Evolutionary conservation across 2,329 filamentous ascomycete species (phyloP).

Genomic region (Samsoniella hepiali): DNA sequence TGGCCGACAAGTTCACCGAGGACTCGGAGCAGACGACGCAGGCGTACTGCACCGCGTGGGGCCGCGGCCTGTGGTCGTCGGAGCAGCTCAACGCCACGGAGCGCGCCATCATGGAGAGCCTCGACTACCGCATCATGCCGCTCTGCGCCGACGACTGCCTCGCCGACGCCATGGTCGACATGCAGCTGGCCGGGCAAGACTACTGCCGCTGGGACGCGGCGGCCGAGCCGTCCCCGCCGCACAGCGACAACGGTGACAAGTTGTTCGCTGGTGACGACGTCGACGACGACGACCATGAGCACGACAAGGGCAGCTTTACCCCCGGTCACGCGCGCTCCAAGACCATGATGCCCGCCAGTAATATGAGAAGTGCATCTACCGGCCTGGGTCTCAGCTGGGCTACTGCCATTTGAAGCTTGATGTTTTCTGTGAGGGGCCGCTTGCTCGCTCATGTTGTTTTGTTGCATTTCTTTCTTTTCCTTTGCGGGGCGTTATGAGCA

Average conservation of each 20-base stretch:
- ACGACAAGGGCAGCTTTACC: slow-evolving; percentile 24
- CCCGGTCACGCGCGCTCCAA: slow-evolving; percentile 35
- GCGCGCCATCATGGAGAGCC: slow-evolving; percentile 60
- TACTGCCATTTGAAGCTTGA: slow-evolving; percentile 9
- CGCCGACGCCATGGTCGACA: slow-evolving; percentile 58
- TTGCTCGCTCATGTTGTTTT: not conserved
- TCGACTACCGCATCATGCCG: slow-evolving; percentile 61
- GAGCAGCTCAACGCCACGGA: slow-evolving; percentile 64
- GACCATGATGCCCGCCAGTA: slow-evolving; percentile 26
- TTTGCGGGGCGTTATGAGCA: slow-evolving; percentile 6
- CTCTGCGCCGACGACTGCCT: slow-evolving; percentile 56
- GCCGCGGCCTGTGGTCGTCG: slow-evolving; percentile 53
- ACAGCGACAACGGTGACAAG: slow-evolving; percentile 28
- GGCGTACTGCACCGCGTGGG: slow-evolving; percentile 55
- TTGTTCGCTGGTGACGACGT: slow-evolving; percentile 16
- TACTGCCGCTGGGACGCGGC: slow-evolving; percentile 25
- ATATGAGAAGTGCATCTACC: not conserved
- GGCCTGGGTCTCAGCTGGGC: slow-evolving; percentile 16
- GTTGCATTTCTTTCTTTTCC: not conserved
- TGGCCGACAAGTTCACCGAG: slow-evolving; percentile 64
- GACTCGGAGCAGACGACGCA: slow-evolving; percentile 53
- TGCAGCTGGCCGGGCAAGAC: slow-evolving; percentile 54
- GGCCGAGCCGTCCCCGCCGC: slow-evolving; percentile 30
- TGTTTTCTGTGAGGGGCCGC: not conserved
- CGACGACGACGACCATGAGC: slow-evolving; percentile 15